Percentiles rank a stretch among this genome's conserved stretches.
phyloP scores from a whole-genome alignment of 164 flowering plant species.

The Liriodendron chinense region DNA sequence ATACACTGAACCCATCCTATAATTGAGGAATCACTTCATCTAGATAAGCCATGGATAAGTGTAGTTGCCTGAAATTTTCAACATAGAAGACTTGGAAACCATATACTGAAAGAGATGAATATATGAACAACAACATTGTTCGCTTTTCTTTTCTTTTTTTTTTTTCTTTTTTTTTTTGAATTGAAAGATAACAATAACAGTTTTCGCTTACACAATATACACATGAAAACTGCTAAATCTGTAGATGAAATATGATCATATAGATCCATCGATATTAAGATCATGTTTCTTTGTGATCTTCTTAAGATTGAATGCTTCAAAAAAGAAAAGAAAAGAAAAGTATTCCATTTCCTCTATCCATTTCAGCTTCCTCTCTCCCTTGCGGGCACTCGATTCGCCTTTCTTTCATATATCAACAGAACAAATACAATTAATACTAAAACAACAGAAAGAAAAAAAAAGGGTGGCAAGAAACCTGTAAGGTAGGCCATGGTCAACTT shows the following conservation, averaged over 20 bases:
- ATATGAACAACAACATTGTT: background rate
- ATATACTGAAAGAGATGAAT: background rate
- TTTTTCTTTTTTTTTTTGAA: no score
- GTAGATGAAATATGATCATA: no score
- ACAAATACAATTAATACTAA: background rate
- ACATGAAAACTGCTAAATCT: background rate
- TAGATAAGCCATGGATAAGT: background rate
- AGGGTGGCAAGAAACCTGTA: background rate
- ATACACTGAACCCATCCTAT: background rate
- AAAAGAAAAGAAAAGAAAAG: no score
- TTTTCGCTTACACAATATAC: background rate
- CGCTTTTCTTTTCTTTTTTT: no score
- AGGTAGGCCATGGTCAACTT: conserved; percentile 3
- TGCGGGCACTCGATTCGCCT: background rate
- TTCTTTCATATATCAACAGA: background rate
- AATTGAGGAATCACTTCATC: background rate
- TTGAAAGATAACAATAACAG: background rate
- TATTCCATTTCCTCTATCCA: background rate
- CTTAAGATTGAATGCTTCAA: background rate
- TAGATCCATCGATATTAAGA: no score
- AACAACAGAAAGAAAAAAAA: no score
- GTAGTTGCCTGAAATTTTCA: background rate
- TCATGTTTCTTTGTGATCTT: no score
- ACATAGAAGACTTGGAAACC: background rate
- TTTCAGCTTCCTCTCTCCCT: background rate